Evolutionary conservation across 1,139 yeast species (phyloP), one percentile per base, ranked within the genome.

Genomic region (Geotrichum phurueaensis): DNA sequence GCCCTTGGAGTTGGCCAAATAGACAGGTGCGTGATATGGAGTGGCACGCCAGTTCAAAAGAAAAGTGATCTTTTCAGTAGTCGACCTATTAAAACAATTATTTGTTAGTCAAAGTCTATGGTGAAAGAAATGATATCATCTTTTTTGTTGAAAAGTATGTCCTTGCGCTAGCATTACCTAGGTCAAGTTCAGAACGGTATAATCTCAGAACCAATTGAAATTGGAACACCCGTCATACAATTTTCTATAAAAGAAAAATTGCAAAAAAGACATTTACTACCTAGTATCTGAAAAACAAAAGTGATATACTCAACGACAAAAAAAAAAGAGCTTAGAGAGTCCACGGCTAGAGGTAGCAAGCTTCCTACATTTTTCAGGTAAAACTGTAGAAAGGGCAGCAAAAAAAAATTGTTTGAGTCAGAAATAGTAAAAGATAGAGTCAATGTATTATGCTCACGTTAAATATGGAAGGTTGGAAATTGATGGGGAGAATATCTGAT

Each of bases 41-140:
- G 84, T 79, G 52, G 84, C 79, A 67, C 80, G 79, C 85, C 85
- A 82, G 73, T 82, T 82, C 66, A 81, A 76, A 59, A 79, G 76
- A 68, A 82, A 82, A 29, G 84, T 77, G 68, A 81, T 79, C 66
- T 80, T 81, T 63, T 79, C 73, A 55, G 83, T 76, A n/a, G 43
- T 36, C 51, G 78, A 73, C 52, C 48, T 52, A 51, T 25, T 39
- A 29, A 23, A 45, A 22, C 7, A 43, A 39, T 25, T n/a, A 49
- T 23, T 10, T 20, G 45, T 25, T 27, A 43, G n/a, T 25, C 18
- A 36, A 15, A 36, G 43, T 12, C 43, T 0, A 36, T 36, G 18
- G 15, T n/a, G 4, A 36, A n/a, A n/a, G 18, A 36, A 36, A 36
- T 15, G 18, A n/a, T 36, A 6, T 36, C 2, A 39, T 22, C 39